phyloP scores from a whole-genome alignment of 352 stramenopile genomes.

The Nothophytophthora sp. region DNA sequence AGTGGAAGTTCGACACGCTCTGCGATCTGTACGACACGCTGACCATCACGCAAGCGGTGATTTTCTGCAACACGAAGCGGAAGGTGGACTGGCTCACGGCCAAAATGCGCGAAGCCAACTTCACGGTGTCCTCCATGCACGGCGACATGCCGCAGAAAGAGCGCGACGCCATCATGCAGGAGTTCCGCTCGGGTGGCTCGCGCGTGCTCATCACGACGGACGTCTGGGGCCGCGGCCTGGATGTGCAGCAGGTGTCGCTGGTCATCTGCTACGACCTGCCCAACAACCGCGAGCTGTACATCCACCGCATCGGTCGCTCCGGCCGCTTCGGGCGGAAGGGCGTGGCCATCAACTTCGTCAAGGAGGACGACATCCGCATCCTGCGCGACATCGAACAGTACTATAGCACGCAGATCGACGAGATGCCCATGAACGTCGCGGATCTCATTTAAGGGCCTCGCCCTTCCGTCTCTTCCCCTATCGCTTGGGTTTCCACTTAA shows the following conservation, averaged over 20 bases:
- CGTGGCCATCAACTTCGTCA: slow-evolving; percentile 99
- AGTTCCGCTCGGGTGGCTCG: slow-evolving; percentile 94
- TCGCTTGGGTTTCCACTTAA: slow-evolving; percentile 10
- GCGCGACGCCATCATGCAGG: slow-evolving; percentile 96
- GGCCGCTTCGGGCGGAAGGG: slow-evolving; percentile 97
- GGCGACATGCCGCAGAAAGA: slow-evolving; percentile 97
- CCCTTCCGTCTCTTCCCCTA: not conserved
- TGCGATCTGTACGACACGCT: slow-evolving; percentile 99
- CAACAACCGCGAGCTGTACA: slow-evolving; percentile 97
- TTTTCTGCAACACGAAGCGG: slow-evolving; percentile 99
- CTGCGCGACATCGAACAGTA: slow-evolving; percentile 99
- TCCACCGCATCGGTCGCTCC: slow-evolving; percentile 95
- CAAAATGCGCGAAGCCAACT: slow-evolving; percentile 97
- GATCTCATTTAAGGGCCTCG: slow-evolving; percentile 93
- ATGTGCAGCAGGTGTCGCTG: slow-evolving; percentile 97
- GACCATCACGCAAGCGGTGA: slow-evolving; percentile 99
- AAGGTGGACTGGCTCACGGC: slow-evolving; percentile 97
- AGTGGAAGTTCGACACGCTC: slow-evolving; percentile 99
- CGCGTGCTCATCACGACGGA: slow-evolving; percentile 98
- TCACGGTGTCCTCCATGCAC: slow-evolving; percentile 98
- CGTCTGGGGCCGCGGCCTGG: slow-evolving; percentile 96
- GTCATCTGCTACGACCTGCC: slow-evolving; percentile 99
- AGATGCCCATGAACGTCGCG: slow-evolving; percentile 99
- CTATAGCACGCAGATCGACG: slow-evolving; percentile 99
- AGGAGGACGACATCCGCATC: slow-evolving; percentile 94